phyloP scores from a whole-genome alignment of 331 rosid species.

The Dryas integrifolia region DNA sequence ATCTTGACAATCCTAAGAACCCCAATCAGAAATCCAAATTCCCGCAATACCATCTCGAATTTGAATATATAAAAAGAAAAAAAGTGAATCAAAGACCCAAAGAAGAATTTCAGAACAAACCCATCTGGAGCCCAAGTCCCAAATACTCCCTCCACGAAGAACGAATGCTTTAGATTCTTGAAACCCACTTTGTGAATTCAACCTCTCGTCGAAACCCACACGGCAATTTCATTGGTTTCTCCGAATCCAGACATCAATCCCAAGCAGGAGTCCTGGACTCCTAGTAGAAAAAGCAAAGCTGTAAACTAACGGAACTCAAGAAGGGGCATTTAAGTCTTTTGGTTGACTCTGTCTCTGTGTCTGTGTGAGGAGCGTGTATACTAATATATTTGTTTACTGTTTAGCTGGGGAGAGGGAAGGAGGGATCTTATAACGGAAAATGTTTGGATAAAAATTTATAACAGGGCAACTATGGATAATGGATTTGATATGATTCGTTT shows the following conservation, averaged over 20 bases:
- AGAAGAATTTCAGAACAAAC: slow-evolving; percentile 40
- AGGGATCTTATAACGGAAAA: slow-evolving; percentile 27
- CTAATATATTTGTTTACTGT: neutral
- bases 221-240: slow-evolving; percentile 32
- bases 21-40: slow-evolving; percentile 27
- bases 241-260: slow-evolving; percentile 22
- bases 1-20: slow-evolving; percentile 27
- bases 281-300: slow-evolving; percentile 12
- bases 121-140: slow-evolving; percentile 25
- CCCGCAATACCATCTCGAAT: slow-evolving; percentile 31
- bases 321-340: slow-evolving; percentile 30
- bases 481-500: slow-evolving; percentile 23
- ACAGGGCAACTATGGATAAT: neutral
- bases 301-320: slow-evolving; percentile 12
- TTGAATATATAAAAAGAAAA: slow-evolving; percentile 26
- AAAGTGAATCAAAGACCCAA: slow-evolving; percentile 12
- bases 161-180: slow-evolving; percentile 25
- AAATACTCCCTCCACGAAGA: slow-evolving; percentile 6
- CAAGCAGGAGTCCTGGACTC: slow-evolving; percentile 14
- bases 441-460: slow-evolving; percentile 7
- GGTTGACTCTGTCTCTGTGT: neutral
- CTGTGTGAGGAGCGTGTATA: no score
- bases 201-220: slow-evolving; percentile 24
- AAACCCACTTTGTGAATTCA: slow-evolving; percentile 33
- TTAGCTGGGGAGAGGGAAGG: slow-evolving; percentile 11